phyloP scores from a whole-genome alignment of 768 basidiomycete species.

The Grammothele lineata region DNA sequence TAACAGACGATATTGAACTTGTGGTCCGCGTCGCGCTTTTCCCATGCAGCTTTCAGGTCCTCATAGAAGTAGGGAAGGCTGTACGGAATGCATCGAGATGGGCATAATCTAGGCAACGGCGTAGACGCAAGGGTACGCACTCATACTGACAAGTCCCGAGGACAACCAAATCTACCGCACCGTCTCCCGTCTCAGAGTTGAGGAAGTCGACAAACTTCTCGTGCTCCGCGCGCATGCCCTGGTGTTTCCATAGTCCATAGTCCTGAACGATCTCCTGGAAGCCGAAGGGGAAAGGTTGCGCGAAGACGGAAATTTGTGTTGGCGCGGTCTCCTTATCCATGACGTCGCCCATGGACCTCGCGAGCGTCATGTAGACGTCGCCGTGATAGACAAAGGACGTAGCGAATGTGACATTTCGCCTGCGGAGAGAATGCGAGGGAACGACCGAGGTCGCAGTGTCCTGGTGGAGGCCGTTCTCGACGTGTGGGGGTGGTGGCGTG shows the following conservation, averaged over 20 bases:
- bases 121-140: conserved; percentile 22
- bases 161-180: conserved; percentile 31
- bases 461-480: neutral
- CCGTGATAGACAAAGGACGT: conserved; percentile 31
- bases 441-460: neutral
- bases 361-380: conserved; percentile 35
- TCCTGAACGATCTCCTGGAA: conserved; percentile 31
- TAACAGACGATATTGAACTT: conserved; percentile 40
- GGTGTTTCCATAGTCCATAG: conserved; percentile 25
- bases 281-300: conserved; percentile 26
- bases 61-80: conserved; percentile 24
- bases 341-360: conserved; percentile 26
- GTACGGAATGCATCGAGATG: neutral
- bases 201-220: conserved; percentile 26
- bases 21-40: conserved; percentile 27
- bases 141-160: conserved; percentile 41
- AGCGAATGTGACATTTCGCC: conserved; percentile 29
- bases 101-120: neutral
- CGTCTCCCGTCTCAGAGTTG: conserved; percentile 7
- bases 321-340: neutral
- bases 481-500: neutral
- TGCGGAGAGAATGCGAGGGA: neutral
- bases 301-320: conserved; percentile 25
- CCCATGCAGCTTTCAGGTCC: conserved; percentile 33
- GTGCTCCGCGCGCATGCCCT: conserved; percentile 21